Evolutionary conservation across 106 monocot genomes (phyloP), one percentile per base, ranked within the genome.

Genomic region (Acorus gramineus): DNA sequence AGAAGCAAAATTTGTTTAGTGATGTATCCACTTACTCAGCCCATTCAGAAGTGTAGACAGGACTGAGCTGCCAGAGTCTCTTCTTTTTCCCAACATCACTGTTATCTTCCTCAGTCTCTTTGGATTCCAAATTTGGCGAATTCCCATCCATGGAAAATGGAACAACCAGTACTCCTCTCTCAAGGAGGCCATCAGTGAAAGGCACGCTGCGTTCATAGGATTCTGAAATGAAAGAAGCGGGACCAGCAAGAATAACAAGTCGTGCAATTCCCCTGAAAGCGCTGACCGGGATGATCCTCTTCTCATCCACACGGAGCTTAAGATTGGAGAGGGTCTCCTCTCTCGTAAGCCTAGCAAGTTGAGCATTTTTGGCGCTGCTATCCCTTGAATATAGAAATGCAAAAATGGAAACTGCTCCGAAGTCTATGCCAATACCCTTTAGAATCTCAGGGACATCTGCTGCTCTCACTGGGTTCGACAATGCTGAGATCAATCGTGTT

Each of bases 321-420:
- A 98, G 87, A 13, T 81, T 82, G 9, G 91, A 85, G 52, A 98
- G 81, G 56, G 60, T 74, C 66, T 91, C 96, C 70, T 96, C 96
- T 79, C 96, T 82, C 28, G 87, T 76, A n/a, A 98, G 76, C 67
- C 66, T 87, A 6, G 87, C 82, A 6, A 91, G 44, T 61, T 98
- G 96, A 46, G 77, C 76, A 49, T 91, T 79, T 57, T 98, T 83
- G n/a, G 91, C 82, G 65, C 56, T 79, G 67, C 66, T 82, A 61
- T 98, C 96, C 55, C 86, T 85, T 57, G 73, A 53, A 53, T 98
- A 98, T 44, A 98, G 83, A 66, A 91, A 91, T 44, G 82, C 79
- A 61, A 98, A 98, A 56, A 88, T 51, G 43, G 77, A 9, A 71
- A 85, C 79, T 59, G 91, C 96, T 51, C 79, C 85, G 6, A 88